Evolutionary conservation across 2,329 filamentous ascomycete genomes (phyloP).

Genomic region (Macroventuria anomochaeta): DNA sequence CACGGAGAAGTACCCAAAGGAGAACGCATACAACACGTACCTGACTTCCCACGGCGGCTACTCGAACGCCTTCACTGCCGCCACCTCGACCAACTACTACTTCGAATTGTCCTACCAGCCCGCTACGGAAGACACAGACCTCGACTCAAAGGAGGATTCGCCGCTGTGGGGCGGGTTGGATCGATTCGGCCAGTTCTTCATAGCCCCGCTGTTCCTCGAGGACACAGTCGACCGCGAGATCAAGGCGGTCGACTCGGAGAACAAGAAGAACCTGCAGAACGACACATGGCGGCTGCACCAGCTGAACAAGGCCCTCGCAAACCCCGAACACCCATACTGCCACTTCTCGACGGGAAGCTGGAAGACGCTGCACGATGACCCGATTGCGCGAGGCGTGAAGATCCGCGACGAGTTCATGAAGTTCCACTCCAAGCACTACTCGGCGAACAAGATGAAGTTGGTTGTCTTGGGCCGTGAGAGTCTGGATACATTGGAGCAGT

Average conservation of each 20-base stretch:
- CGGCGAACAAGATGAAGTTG: slow-evolving; percentile 91
- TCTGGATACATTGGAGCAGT: slow-evolving; percentile 80
- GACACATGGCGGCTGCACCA: slow-evolving; percentile 89
- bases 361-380: slow-evolving; percentile 82
- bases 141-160: slow-evolving; percentile 53
- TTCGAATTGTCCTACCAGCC: slow-evolving; percentile 87
- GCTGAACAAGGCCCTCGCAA: slow-evolving; percentile 86
- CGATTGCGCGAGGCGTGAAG: slow-evolving; percentile 79
- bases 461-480: slow-evolving; percentile 83
- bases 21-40: slow-evolving; percentile 89
- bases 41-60: slow-evolving; percentile 87
- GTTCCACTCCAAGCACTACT: slow-evolving; percentile 89
- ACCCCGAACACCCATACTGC: slow-evolving; percentile 84
- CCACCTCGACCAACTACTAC: slow-evolving; percentile 96
- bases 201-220: slow-evolving; percentile 83
- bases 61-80: slow-evolving; percentile 93
- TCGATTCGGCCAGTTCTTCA: slow-evolving; percentile 93
- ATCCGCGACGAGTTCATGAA: slow-evolving; percentile 91
- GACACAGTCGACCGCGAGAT: slow-evolving; percentile 87
- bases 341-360: slow-evolving; percentile 92
- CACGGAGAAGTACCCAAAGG: slow-evolving; percentile 86
- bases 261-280: slow-evolving; percentile 95
- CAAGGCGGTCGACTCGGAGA: slow-evolving; percentile 89
- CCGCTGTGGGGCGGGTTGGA: slow-evolving; percentile 83
- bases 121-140: slow-evolving; percentile 45